A percentile compares a stretch with the other conserved stretches of the same genome.
Conservation (phyloP, 192 early-diverging fungal species). For the Mortierella alpina region DNA sequence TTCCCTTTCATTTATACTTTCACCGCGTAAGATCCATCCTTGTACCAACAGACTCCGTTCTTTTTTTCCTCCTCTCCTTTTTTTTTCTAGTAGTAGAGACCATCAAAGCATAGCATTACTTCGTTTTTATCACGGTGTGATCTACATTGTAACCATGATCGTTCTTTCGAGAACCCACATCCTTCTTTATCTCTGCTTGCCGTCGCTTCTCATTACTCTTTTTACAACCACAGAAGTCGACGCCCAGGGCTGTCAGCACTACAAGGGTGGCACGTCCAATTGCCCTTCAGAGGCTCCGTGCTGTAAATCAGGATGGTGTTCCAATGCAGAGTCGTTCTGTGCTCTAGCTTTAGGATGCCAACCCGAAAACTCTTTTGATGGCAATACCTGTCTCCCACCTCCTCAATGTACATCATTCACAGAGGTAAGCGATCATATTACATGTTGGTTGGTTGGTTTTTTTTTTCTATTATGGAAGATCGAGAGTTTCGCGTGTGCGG, state of each 20-base stretch:
- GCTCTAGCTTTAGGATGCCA: slow-evolving; percentile 48
- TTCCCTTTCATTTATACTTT: too few relatives aligned
- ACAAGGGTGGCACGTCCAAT: slow-evolving; percentile 34
- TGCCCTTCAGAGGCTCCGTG: slow-evolving; percentile 61
- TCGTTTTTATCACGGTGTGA: too few relatives aligned
- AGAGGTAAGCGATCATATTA: slow-evolving; percentile 6
- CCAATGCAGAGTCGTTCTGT: slow-evolving; percentile 52
- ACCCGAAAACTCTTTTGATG: slow-evolving; percentile 51
- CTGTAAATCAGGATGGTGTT: slow-evolving; percentile 57
- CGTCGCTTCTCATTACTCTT: neutral
- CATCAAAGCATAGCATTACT: too few relatives aligned
- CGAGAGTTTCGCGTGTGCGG: neutral
- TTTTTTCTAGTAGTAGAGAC: neutral
- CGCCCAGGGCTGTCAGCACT: slow-evolving; percentile 40
- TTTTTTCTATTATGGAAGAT: neutral
- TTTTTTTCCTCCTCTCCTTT: neutral
- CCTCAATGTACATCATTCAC: slow-evolving; percentile 37
- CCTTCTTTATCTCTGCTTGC: neutral
- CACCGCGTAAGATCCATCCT: neutral
- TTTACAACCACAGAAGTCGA: neutral
- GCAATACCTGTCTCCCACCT: slow-evolving; percentile 32
- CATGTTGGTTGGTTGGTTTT: neutral
- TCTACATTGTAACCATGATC: neutral
- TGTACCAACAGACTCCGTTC: neutral
- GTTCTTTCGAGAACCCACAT: neutral